Evolutionary conservation across 495 filamentous ascomycete genomes (phyloP).

Genomic region (Hyaloscypha hepaticicola): DNA sequence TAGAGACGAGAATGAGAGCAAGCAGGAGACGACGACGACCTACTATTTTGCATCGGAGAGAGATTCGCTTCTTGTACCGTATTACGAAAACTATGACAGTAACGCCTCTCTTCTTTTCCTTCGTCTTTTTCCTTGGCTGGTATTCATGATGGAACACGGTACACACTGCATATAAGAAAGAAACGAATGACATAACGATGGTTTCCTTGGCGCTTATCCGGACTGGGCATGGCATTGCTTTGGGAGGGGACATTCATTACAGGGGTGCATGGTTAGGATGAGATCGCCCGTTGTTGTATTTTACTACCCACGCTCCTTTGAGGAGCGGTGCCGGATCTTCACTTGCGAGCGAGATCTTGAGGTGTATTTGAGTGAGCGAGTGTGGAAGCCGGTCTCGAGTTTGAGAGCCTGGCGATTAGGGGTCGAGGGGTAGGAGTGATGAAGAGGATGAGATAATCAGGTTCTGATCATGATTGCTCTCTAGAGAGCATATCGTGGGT

Average conservation of each 20-base stretch:
- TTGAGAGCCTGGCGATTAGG: no score
- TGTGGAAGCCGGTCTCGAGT: no score
- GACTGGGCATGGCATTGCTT: not conserved
- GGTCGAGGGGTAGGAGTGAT: no score
- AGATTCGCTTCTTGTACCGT: conserved; percentile 12
- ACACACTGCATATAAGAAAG: not conserved
- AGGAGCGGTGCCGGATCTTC: no score
- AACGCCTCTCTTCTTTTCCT: conserved; percentile 1
- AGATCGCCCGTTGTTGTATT: not conserved
- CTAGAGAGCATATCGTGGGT: no score
- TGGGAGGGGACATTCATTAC: not conserved
- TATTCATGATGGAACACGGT: not conserved
- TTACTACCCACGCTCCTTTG: not conserved
- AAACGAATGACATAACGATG: not conserved
- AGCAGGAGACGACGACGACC: not conserved
- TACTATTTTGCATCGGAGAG: not conserved
- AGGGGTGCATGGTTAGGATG: not conserved
- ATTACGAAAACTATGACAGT: conserved; percentile 9
- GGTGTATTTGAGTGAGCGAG: no score
- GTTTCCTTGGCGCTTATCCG: not conserved
- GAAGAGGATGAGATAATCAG: no score
- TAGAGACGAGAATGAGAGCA: not conserved
- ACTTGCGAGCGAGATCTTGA: no score
- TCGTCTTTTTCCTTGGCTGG: not conserved
- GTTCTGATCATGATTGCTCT: no score